phyloP scores from a whole-genome alignment of 2,329 filamentous ascomycete genomes.

The Penicillium sp. region DNA sequence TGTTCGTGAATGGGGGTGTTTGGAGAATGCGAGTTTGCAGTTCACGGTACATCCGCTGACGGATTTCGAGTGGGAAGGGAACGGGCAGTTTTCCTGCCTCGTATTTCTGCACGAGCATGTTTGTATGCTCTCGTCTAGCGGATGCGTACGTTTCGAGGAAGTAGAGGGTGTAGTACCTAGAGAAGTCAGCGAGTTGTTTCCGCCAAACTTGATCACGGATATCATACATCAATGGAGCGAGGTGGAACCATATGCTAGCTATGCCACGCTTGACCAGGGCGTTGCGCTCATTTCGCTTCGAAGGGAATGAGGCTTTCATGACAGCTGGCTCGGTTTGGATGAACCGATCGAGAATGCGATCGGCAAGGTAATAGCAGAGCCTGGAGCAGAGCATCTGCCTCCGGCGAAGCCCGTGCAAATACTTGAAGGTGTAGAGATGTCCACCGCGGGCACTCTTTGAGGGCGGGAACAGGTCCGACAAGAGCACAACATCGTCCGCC shows the following conservation, averaged over 20 bases:
- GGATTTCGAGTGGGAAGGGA: constrained; percentile 36
- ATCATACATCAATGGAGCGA: constrained; percentile 44
- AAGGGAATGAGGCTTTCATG: constrained; percentile 34
- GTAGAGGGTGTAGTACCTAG: constrained; percentile 44
- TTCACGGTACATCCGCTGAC: constrained; percentile 38
- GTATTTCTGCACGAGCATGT: constrained; percentile 39
- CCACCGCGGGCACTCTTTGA: constrained; percentile 37
- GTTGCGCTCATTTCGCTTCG: constrained; percentile 34
- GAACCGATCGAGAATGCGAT: constrained; percentile 44
- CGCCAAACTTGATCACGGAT: neutral
- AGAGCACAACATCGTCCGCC: constrained; percentile 45
- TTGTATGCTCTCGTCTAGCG: constrained; percentile 40
- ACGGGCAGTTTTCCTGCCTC: constrained; percentile 41
- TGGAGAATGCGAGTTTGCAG: constrained; percentile 41
- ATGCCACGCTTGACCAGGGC: constrained; percentile 36
- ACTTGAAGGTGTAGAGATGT: constrained; percentile 44
- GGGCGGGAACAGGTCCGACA: constrained; percentile 47
- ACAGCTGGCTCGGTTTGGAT: constrained; percentile 32
- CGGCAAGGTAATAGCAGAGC: constrained; percentile 44
- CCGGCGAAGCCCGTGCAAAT: constrained; percentile 39
- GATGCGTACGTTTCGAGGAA: constrained; percentile 44
- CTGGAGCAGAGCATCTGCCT: constrained; percentile 42
- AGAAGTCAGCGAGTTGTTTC: neutral
- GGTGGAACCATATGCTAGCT: constrained; percentile 39
- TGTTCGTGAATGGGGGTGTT: constrained; percentile 44